Conservation (phyloP, 2,329 filamentous ascomycete species). For the Daldinia eschscholtzii region DNA sequence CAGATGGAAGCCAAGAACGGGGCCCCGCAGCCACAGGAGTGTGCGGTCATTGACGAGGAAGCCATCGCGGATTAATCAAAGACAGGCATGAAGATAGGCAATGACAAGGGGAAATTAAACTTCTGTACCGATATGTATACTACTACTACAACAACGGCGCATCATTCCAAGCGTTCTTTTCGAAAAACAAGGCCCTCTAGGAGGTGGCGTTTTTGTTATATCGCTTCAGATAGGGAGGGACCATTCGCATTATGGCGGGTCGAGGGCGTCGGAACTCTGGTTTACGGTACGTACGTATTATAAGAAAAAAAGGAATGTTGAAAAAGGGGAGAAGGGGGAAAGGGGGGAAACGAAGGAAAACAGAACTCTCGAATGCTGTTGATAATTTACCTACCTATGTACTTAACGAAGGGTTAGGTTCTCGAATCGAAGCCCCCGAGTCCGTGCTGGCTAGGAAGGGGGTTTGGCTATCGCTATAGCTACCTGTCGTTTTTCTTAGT, state of each 20-base stretch:
- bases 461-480: too few species aligned
- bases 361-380: not conserved
- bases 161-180: conserved; percentile 20
- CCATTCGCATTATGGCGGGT: not conserved
- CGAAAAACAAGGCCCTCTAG: not conserved
- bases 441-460: not conserved
- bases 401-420: not conserved
- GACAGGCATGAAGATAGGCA: not conserved
- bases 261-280: conserved; percentile 8
- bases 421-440: not conserved
- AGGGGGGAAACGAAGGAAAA: not conserved
- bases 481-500: too few species aligned
- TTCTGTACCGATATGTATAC: conserved; percentile 33
- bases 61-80: conserved; percentile 57
- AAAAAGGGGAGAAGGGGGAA: not conserved
- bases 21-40: conserved; percentile 37
- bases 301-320: not conserved
- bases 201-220: conserved; percentile 1
- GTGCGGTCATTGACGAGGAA: conserved; percentile 54
- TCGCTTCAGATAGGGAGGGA: not conserved
- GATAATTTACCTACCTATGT: not conserved
- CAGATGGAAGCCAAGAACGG: conserved; percentile 48
- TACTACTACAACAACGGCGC: not conserved
- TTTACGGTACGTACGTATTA: not conserved
- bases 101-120: not conserved